A percentile compares a stretch with the other conserved stretches of the same genome.
Evolutionary conservation across 2,329 filamentous ascomycete genomes (phyloP).

Genomic region (Monosporascus sp.): DNA sequence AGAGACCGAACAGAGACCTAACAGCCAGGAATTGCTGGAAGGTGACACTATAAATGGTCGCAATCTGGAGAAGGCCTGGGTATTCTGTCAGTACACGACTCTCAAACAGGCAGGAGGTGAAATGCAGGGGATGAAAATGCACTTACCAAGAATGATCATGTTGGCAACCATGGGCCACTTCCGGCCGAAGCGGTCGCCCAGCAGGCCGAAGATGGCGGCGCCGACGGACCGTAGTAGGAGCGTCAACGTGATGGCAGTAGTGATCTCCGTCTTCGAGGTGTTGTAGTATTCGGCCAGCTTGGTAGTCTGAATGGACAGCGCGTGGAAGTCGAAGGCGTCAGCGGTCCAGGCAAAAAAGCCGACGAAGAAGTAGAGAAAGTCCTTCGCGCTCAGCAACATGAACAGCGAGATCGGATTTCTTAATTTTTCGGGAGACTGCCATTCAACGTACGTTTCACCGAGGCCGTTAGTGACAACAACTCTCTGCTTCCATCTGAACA

Average conservation of each 20-base stretch:
- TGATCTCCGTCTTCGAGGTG: slow-evolving; percentile 56
- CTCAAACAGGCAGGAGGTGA: slow-evolving; percentile 16
- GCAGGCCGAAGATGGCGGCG: slow-evolving; percentile 69
- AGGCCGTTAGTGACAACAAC: slow-evolving; percentile 59
- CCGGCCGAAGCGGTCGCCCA: slow-evolving; percentile 72
- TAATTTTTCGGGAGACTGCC: slow-evolving; percentile 60
- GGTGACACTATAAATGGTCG: slow-evolving; percentile 69
- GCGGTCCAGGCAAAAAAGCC: slow-evolving; percentile 73
- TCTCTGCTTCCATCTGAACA: slow-evolving; percentile 70
- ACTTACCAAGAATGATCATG: slow-evolving; percentile 61
- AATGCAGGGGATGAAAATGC: slow-evolving; percentile 18
- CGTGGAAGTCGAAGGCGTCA: slow-evolving; percentile 81
- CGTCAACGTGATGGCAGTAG: slow-evolving; percentile 70
- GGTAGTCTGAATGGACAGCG: slow-evolving; percentile 70
- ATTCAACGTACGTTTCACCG: slow-evolving; percentile 62
- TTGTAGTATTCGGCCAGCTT: slow-evolving; percentile 59
- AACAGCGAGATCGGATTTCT: slow-evolving; percentile 67
- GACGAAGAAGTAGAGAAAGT: slow-evolving; percentile 73
- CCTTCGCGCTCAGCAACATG: slow-evolving; percentile 53
- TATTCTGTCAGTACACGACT: neutral
- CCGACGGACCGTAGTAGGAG: slow-evolving; percentile 70
- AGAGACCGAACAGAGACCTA: slow-evolving; percentile 66
- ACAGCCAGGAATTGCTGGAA: slow-evolving; percentile 73
- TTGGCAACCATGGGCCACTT: slow-evolving; percentile 83
- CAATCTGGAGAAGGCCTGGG: slow-evolving; percentile 56